Evolutionary conservation across 2,329 filamentous ascomycete species (phyloP), one percentile per base, ranked within the genome.

Genomic region (Neofusicoccum sp.): DNA sequence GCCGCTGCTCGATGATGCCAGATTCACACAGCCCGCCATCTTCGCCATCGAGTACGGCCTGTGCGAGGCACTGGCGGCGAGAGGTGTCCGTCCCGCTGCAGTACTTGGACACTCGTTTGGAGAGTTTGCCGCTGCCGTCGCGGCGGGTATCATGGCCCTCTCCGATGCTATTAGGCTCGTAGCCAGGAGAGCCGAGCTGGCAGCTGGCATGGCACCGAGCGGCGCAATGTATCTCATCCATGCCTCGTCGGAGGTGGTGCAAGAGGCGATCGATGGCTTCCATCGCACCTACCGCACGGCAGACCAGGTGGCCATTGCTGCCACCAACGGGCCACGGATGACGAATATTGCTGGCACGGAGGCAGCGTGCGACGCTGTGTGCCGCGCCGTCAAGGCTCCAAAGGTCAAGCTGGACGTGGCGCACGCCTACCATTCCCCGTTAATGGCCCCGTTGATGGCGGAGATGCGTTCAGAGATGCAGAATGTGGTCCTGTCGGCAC

Each of bases 101-200:
- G 69, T 78, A 1, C 70, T 79, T 7, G 77, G 77, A 0, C 77
- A 79, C 61, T 76, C 74, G 0, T 70, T 74, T 7, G 76, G 76
- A 6, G 76, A 79, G 58, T 74, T 77, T 8, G 75, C 71, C 0
- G 76, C 76, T 1, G 68, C 73, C 3, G 75, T 77, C n/a, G 70
- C 69, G 4, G 70, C 67, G 26, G 71, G 67, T 9, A 66, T 48
- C 16, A 64, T 72, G 1, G 68, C 63, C 2, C 40, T 34, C 6
- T 7, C 30, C 7, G 62, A 65, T 20, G 68, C 69, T 1, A 63
- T 66, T n/a, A 36, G 59, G 1, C 60, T 68, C 44, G 66, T 66
- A 3, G 45, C 26, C 44, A 30, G 4, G 2, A 7, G 28, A 16
- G 45, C 45, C n/a, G 24, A 16, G n/a, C 11, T 48, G 14, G 30